These are phyloP conservation scores for Rhodotorula taiwanensis DNA, from an alignment of 768 basidiomycete genomes.

Conservation along the genomic window DNA sequence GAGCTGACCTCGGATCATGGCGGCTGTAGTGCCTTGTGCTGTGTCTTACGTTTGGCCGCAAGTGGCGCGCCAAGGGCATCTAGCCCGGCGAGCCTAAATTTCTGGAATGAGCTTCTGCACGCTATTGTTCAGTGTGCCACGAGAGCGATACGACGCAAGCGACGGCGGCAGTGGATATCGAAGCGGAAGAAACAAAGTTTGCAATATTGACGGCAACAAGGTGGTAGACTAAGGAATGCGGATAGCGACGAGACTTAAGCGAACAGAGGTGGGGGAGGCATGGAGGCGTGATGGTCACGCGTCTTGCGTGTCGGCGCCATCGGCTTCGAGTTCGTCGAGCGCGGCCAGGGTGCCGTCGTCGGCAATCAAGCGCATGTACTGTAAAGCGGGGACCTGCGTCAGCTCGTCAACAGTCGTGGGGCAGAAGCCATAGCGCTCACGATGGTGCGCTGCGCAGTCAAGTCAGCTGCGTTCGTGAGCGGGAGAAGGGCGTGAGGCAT, in stretches of 20 bases:
- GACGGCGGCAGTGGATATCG: too few relatives aligned
- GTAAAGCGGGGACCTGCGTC: constrained; percentile 49
- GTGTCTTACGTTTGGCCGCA: neutral
- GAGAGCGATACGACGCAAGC: too few relatives aligned
- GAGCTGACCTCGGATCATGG: too few relatives aligned
- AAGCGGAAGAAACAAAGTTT: neutral
- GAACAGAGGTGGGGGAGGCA: neutral
- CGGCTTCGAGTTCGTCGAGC: constrained; percentile 21
- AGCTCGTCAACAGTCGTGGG: too few relatives aligned
- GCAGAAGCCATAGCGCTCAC: constrained; percentile 55
- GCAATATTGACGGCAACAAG: neutral
- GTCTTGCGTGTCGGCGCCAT: constrained; percentile 2
- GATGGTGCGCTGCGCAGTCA: constrained; percentile 55
- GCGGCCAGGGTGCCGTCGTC: constrained; percentile 32
- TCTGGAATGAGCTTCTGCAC: too few relatives aligned
- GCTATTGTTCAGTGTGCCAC: too few relatives aligned
- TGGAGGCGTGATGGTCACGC: neutral
- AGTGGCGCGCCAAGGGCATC: neutral
- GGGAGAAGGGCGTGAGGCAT: constrained; percentile 57
- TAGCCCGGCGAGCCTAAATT: too few relatives aligned
- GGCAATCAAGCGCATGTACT: constrained; percentile 40
- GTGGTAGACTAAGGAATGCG: neutral
- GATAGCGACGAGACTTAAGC: too few relatives aligned
- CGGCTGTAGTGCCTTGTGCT: neutral
- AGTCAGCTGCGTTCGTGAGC: constrained; percentile 56